Percentiles rank a stretch among this genome's conserved stretches.
phyloP scores from a whole-genome alignment of 768 basidiomycete genomes.

The Imleria badia region DNA sequence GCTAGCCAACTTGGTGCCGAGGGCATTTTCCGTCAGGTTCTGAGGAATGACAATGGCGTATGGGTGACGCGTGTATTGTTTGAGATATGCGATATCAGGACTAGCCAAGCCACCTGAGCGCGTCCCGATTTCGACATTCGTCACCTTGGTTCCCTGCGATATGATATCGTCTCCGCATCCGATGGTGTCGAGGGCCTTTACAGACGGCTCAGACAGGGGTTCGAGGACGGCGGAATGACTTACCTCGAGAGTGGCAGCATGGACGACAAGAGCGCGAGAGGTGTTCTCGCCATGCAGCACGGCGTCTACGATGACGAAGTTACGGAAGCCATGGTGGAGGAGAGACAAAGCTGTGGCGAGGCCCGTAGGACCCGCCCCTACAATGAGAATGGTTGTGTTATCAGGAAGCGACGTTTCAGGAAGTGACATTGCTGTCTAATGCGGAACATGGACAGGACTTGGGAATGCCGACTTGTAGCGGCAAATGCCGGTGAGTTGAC shows the following conservation, averaged over 20 bases:
- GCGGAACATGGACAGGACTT: background rate
- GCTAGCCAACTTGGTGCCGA: constrained; percentile 34
- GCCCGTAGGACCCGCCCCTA: constrained; percentile 53
- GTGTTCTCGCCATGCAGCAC: constrained; percentile 34
- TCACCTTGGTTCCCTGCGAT: constrained; percentile 36
- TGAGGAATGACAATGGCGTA: constrained; percentile 47
- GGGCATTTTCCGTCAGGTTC: constrained; percentile 42
- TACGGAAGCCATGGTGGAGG: constrained; percentile 38
- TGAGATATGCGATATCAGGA: constrained; percentile 37
- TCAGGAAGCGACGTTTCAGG: constrained; percentile 36
- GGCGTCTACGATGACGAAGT: constrained; percentile 47
- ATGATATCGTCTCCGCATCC: constrained; percentile 42
- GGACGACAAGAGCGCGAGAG: constrained; percentile 49
- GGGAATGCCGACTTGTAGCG: too few relatives aligned
- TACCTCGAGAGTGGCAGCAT: constrained; percentile 58
- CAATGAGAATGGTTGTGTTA: constrained; percentile 44
- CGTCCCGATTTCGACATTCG: constrained; percentile 29
- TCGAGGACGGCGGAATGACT: too few relatives aligned
- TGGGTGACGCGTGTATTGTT: constrained; percentile 44
- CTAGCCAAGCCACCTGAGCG: constrained; percentile 28
- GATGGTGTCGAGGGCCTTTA: constrained; percentile 43
- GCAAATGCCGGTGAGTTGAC: too few relatives aligned
- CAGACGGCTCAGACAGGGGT: background rate
- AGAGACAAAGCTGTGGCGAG: constrained; percentile 51
- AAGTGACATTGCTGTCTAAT: constrained; percentile 22